Base-by-base conservation (phyloP, 208 protist species). In the Porcisia hertigi region DNA sequence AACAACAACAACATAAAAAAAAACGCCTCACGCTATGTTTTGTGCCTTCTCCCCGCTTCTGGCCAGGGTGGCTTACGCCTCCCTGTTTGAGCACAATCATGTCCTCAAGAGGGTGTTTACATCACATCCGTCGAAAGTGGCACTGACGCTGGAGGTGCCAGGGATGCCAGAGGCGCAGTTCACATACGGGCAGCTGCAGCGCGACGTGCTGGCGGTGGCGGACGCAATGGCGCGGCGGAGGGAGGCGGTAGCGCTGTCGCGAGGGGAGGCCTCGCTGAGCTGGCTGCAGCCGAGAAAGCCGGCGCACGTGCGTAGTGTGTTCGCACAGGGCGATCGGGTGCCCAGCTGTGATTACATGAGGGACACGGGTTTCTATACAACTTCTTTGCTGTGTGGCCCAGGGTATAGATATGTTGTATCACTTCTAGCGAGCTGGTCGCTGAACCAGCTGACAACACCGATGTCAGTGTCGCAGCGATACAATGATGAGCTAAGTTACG, bases 141-240 rank as follows among this genome's bases (percentile, higher is more conserved):
- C 91, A 45, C 81, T 97, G 65, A 85, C 78, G 34, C 85, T 87
- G 54, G 93, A 97, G 83, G 36, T 93, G n/a, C 84, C 91, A 6
- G 87, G 88, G 1, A 58, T 64, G 45, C 78, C 83, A 2, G 47
- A 70, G 70, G 59, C 63, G 39, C 45, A 80, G 69, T 97, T 86
- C 71, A 93, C 92, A 65, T 97, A 95, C 71, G 92, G 92, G 16
- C 81, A 80, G 52, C 88, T 97, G 63, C 92, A 94, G 80, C 88
- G 87, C 47, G 92, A 96, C 73, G 86, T 96, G 30, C 70, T 96
- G 36, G 83, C 81, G 18, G 73, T 93, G 78, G 86, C 92, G 62
- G 83, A 94, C 69, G 54, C 80, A 58, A 75, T 96, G 45, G 86
- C 87, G 63, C 69, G 66, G 30, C 89, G 90, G 39, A 76, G 76